phyloP scores from a whole-genome alignment of 441 rosid genomes.

The Adansonia grandidieri region DNA sequence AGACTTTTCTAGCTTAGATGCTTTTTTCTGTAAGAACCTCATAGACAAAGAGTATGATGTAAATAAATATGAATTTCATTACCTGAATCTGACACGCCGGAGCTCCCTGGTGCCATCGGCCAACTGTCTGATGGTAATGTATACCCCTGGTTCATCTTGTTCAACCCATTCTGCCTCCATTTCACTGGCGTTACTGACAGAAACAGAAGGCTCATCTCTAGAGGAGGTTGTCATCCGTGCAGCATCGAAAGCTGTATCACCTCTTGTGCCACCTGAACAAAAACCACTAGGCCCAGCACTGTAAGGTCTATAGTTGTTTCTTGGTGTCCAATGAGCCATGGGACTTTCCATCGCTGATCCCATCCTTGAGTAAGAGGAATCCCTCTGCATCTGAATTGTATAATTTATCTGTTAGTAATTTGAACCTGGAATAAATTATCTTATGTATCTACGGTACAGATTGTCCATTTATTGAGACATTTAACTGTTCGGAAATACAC shows the following conservation, averaged over 20 bases:
- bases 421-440: background rate
- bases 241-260: conserved; percentile 59
- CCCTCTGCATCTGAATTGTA: conserved; percentile 56
- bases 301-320: conserved; percentile 68
- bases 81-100: conserved; percentile 98
- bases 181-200: conserved; percentile 90
- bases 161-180: conserved; percentile 93
- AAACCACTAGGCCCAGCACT: conserved; percentile 61
- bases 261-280: conserved; percentile 46
- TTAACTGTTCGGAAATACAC: background rate
- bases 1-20: background rate
- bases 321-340: conserved; percentile 72
- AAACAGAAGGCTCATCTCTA: conserved; percentile 83
- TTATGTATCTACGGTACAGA: background rate
- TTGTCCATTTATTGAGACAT: background rate
- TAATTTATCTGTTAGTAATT: background rate
- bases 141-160: conserved; percentile 93
- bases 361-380: conserved; percentile 75
- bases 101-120: conserved; percentile 94
- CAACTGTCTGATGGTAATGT: conserved; percentile 89
- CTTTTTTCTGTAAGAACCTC: background rate
- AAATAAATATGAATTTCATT: conserved; percentile 22
- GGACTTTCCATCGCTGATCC: conserved; percentile 85
- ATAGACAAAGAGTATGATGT: background rate
- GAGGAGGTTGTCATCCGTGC: conserved; percentile 84